Percentiles rank a stretch among this genome's conserved stretches.
Evolutionary conservation across 371 early-diverging fungal species (phyloP).

Genomic region (Syncephalis plumigaleata): DNA sequence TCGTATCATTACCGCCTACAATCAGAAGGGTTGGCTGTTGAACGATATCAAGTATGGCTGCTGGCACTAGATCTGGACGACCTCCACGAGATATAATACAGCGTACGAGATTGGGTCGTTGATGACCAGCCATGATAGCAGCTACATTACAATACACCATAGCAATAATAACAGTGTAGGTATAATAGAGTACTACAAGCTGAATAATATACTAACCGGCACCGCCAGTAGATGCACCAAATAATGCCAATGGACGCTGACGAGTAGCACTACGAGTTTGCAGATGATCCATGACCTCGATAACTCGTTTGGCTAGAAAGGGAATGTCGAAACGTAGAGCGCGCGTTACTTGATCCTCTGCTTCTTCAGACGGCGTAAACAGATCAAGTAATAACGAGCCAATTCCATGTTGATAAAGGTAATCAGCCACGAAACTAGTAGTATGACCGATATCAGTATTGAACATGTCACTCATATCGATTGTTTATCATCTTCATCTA

Average conservation of each 20-base stretch:
- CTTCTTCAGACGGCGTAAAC: neutral
- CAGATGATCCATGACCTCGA: neutral
- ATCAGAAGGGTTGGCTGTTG: neutral
- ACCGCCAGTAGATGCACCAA: neutral
- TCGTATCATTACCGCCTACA: constrained; percentile 1
- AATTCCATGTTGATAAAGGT: neutral
- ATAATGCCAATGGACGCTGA: neutral
- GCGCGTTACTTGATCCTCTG: neutral
- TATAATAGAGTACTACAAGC: no score
- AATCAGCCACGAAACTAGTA: constrained; percentile 1
- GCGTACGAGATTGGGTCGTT: neutral
- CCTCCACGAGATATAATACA: constrained; percentile 2
- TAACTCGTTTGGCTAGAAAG: neutral
- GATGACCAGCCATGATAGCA: neutral
- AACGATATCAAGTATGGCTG: neutral
- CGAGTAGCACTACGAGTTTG: neutral
- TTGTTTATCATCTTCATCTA: no score
- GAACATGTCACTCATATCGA: no score
- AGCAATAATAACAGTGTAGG: neutral
- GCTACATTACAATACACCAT: neutral
- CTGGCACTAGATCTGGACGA: neutral
- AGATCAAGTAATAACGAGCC: neutral
- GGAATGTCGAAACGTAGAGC: constrained; percentile 1
- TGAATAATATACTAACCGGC: neutral
- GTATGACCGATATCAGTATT: no score